phyloP scores from a whole-genome alignment of 2,329 filamentous ascomycete genomes.

The Aspergillus texensis region DNA sequence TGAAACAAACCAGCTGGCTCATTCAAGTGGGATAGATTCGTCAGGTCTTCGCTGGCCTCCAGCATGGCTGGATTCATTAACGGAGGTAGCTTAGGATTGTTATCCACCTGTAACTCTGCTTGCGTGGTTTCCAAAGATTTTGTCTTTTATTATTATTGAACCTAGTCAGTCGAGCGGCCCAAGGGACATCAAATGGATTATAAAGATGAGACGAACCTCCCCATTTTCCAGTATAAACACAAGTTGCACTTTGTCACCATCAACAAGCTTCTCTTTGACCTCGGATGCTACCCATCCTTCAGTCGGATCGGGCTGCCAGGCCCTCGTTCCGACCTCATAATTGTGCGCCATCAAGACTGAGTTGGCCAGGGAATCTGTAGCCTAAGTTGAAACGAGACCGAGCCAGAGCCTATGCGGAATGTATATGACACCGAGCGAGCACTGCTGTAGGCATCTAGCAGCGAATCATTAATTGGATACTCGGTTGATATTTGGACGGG shows the following conservation, averaged over 20 bases:
- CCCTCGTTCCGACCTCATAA: constrained; percentile 95
- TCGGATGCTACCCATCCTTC: constrained; percentile 98
- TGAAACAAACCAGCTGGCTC: constrained; percentile 83
- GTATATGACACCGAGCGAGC: not conserved
- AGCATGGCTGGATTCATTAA: constrained; percentile 98
- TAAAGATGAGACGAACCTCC: constrained; percentile 63
- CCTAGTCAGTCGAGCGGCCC: constrained; percentile 10
- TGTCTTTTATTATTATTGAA: constrained; percentile 54
- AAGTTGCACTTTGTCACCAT: constrained; percentile 84
- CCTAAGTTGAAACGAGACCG: constrained; percentile 12
- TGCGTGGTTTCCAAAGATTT: constrained; percentile 78
- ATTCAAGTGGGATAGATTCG: constrained; percentile 95
- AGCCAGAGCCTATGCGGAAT: constrained; percentile 22
- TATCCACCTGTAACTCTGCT: constrained; percentile 74
- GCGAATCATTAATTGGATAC: constrained; percentile 19
- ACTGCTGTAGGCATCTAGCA: constrained; percentile 31
- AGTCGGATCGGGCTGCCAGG: constrained; percentile 94
- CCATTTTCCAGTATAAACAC: constrained; percentile 90
- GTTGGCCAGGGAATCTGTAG: constrained; percentile 4
- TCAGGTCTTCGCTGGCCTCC: constrained; percentile 97
- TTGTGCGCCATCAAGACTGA: constrained; percentile 70
- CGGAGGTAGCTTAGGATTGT: constrained; percentile 78
- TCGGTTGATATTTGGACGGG: constrained; percentile 8
- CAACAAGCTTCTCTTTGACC: constrained; percentile 79
- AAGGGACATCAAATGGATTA: not conserved